Conservation (phyloP, 2,329 filamentous ascomycete genomes). For the Sporothrix phasma region DNA sequence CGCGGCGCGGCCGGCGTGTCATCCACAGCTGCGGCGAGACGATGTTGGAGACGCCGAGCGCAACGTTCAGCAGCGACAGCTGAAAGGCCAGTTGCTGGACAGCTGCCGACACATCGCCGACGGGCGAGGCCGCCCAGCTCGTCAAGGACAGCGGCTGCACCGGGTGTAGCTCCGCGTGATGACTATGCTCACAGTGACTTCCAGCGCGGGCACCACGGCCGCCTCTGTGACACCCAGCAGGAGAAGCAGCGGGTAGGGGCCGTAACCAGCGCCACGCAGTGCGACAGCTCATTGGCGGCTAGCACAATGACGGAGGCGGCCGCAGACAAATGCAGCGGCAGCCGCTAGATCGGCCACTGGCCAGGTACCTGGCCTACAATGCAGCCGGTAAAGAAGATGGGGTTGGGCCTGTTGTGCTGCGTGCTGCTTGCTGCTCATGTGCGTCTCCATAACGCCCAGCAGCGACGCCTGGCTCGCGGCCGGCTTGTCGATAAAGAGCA, state of each 20-base stretch:
- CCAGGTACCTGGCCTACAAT: slow-evolving; percentile 30
- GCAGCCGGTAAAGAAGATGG: slow-evolving; percentile 33
- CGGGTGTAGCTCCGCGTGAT: slow-evolving; percentile 29
- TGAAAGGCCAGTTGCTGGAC: slow-evolving; percentile 31
- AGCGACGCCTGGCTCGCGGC: slow-evolving; percentile 33
- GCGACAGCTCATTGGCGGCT: slow-evolving; percentile 30
- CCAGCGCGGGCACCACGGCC: slow-evolving; percentile 30
- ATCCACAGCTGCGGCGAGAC: slow-evolving; percentile 26
- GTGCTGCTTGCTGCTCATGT: slow-evolving; percentile 27
- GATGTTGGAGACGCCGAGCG: slow-evolving; percentile 20
- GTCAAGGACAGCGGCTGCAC: slow-evolving; percentile 29
- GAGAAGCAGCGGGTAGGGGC: slow-evolving; percentile 29
- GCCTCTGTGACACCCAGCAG: slow-evolving; percentile 24
- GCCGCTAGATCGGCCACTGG: slow-evolving; percentile 32
- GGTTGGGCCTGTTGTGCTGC: slow-evolving; percentile 33
- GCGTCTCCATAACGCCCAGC: slow-evolving; percentile 32
- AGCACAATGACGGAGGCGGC: slow-evolving; percentile 27
- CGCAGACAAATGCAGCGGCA: slow-evolving; percentile 31
- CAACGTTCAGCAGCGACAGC: slow-evolving; percentile 25
- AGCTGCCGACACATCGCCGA: slow-evolving; percentile 32
- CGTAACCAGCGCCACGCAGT: slow-evolving; percentile 29
- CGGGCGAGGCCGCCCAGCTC: slow-evolving; percentile 24
- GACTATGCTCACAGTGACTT: slow-evolving; percentile 33
- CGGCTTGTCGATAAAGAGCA: slow-evolving; percentile 32
- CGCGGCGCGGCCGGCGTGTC: slow-evolving; percentile 21